These are phyloP conservation scores for Pelargonium australe DNA, from an alignment of 441 rosid species.

Conservation along the genomic window DNA sequence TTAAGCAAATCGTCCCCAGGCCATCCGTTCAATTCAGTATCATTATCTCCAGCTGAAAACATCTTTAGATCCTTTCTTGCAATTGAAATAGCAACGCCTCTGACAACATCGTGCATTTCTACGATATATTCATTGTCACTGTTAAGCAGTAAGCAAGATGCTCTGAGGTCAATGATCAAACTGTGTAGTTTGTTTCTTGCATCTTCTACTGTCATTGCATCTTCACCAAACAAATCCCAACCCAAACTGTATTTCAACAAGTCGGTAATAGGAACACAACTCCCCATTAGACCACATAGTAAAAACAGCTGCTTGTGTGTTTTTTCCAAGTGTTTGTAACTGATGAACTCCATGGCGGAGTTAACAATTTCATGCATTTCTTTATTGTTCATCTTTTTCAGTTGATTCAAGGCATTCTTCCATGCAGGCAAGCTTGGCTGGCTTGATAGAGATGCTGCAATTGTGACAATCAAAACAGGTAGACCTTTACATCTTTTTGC, in stretches of 20 bases:
- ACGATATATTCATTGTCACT: conserved; percentile 7
- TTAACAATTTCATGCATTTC: background rate
- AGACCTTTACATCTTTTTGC: conserved; percentile 19
- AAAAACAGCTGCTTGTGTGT: conserved; percentile 21
- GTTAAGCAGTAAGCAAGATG: conserved; percentile 22
- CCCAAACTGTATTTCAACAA: conserved; percentile 26
- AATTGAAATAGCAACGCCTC: conserved; percentile 22
- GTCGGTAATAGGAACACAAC: background rate
- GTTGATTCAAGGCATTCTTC: conserved; percentile 14
- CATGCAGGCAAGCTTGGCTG: conserved; percentile 10
- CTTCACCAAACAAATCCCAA: conserved; percentile 20
- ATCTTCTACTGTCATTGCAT: conserved; percentile 15
- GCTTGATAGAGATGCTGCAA: no score
- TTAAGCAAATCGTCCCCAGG: background rate
- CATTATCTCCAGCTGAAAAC: background rate
- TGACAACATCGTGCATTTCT: conserved; percentile 26
- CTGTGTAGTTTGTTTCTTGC: conserved; percentile 16
- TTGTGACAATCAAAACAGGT: background rate
- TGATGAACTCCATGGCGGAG: conserved; percentile 17
- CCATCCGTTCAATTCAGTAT: background rate
- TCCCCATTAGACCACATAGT: conserved; percentile 17
- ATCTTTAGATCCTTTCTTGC: conserved; percentile 9
- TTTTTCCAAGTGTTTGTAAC: conserved; percentile 16
- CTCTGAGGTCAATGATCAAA: conserved; percentile 23
- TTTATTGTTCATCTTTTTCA: conserved; percentile 1